Base-by-base conservation (phyloP, 148 eudicot species). In the Mesembryanthemum crystallinum region DNA sequence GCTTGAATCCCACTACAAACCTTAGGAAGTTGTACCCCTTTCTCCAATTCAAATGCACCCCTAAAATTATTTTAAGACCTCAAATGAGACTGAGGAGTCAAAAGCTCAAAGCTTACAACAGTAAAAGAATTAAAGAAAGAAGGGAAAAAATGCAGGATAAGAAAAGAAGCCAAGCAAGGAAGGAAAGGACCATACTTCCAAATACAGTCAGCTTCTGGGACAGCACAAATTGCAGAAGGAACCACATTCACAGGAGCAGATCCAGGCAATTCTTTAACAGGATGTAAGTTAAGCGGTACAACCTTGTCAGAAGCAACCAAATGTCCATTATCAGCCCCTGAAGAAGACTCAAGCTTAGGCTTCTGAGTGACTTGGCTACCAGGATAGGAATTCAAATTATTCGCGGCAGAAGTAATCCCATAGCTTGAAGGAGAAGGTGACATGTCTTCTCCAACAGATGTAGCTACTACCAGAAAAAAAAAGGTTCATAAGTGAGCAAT, bases 181-280 rank as follows among this genome's bases (percentile, higher is more conserved):
- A 64, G 35, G 24, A 18, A 67, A 65, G 62, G 51, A 69, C 54
- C 82, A 80, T 87, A 87, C 89, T 72, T 87, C 89, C 89, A 87
- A 52, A 87, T 68, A 64, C 64, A 78, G n/a, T 79, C 82, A 51
- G 77, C 60, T 32, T 77, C 76, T 27, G 89, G 89, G 63, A 80
- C 72, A 54, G 80, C 77, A 62, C 77, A 84, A 65, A 42, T 65
- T 37, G 45, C 49, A 20, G 39, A 61, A 17, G 73, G 43, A 72
- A 15, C 67, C 45, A 25, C 1, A 67, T 60, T 39, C 10, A 54
- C 70, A 35, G 69, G 37, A 64, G 37, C 37, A 49, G 54, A 47
- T 30, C 28, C n/a, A 37, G 71, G 51, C 62, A 42, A 45, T 55
- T 52, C 65, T 65, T 51, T 71, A 64, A 37, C 28, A 20, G 72